Base-by-base conservation (phyloP, 352 stramenopile species). In the Achlya hypogyna region DNA sequence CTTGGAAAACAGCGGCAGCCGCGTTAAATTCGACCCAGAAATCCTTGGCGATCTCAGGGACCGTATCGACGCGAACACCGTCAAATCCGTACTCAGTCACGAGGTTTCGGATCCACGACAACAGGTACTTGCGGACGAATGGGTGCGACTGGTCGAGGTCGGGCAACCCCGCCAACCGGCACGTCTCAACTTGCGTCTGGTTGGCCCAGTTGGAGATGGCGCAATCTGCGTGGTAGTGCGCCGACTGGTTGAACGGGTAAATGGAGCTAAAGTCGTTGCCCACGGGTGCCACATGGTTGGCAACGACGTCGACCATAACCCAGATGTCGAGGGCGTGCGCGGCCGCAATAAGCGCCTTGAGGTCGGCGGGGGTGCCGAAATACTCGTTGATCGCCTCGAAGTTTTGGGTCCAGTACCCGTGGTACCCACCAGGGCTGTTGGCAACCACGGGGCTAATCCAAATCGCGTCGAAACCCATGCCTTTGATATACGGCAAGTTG, bases 221-320 rank as follows among this genome's bases (percentile, higher is more conserved):
- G 47, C 51, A 63, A 16, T 27, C 14, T 12, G 49, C 38, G 65
- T 69, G 60, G 25, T 72, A 63, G 59, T 54, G 20, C 12, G 16
- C 22, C 20, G 12, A 6, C 25, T 34, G 5, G 38, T 58, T 62
- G 53, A 62, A 63, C 18, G 69, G 69, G 51, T 59, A 58, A 20
- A 59, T 42, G 34, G 10, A 32, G 65, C 27, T 4, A 25, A 64
- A 71, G 38, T 69, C 63, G 14, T 4, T 62, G 52, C 23, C 53
- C 3, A 63, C 20, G 56, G 28, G 51, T 31, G 53, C 63, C 18
- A 72, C 34, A 28, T 73, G 69, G 42, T 73, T 73, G 22, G 18
- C 35, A 9, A 73, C 69, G 22, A 73, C 63, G 43, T 73, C 69
- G 10, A 73, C 22, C 35, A 73, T 62, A 34, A 69, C 64, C 31